These are phyloP conservation scores for Aspergillus baeticus DNA, from an alignment of 495 filamentous ascomycete species.

Conservation along the genomic window DNA sequence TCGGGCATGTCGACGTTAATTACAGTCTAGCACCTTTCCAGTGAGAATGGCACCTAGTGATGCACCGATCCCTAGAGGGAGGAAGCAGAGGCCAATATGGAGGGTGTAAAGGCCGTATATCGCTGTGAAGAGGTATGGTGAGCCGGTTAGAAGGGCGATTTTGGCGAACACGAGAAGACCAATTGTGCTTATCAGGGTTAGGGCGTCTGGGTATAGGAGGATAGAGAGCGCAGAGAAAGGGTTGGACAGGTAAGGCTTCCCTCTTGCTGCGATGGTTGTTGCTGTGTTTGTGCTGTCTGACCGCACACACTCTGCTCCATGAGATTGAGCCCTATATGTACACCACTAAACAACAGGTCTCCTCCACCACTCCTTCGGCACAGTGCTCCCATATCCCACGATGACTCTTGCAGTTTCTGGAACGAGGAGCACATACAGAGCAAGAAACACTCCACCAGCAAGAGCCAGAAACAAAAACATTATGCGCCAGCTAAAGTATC, in stretches of 20 bases:
- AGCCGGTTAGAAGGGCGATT: constrained; percentile 45
- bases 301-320: constrained; percentile 20
- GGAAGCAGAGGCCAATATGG: constrained; percentile 57
- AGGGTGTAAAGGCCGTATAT: constrained; percentile 68
- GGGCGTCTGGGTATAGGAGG: constrained; percentile 63
- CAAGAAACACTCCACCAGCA: constrained; percentile 25
- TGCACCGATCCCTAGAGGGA: constrained; percentile 55
- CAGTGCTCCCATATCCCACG: constrained; percentile 61
- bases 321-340: background rate
- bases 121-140: constrained; percentile 58
- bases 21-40: constrained; percentile 56
- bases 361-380: constrained; percentile 32
- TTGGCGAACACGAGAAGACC: constrained; percentile 55
- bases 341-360: constrained; percentile 39
- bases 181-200: constrained; percentile 55
- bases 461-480: constrained; percentile 49
- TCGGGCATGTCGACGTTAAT: constrained; percentile 53
- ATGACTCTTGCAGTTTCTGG: constrained; percentile 71
- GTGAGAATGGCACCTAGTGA: constrained; percentile 53
- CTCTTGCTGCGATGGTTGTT: constrained; percentile 1
- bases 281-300: constrained; percentile 15
- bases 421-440: constrained; percentile 50
- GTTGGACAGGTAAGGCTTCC: constrained; percentile 62
- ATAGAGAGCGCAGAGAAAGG: constrained; percentile 61
- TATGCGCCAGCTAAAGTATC: constrained; percentile 37